Evolutionary conservation across 805 yeast genomes (phyloP), one percentile per base, ranked within the genome.

Genomic region (Blastobotrys robertii): DNA sequence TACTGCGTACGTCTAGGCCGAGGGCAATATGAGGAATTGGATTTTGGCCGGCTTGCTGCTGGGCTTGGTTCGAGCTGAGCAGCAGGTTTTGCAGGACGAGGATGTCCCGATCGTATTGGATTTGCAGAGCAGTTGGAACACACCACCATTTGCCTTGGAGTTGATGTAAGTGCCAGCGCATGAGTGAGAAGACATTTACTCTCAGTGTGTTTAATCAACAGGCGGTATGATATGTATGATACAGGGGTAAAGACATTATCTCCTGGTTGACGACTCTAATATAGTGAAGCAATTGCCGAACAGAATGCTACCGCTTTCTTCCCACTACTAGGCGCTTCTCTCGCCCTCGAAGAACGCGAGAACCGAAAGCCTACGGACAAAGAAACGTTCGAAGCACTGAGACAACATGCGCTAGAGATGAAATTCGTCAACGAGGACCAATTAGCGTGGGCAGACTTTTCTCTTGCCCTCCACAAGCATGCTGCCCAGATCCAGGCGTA

Each of bases 401-500:
- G 56, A 8, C 48, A 48, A 1, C 51, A 46, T 5, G 59, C 56
- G 0, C 32, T 39, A 1, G 38, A 42, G 8, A 30, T 41, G 28
- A 39, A 43, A 1, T 50, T 55, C 31, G 13, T 59, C 10, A 25
- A 38, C 37, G 45, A 46, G 19, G 37, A 35, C 6, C 42, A 46
- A 3, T 37, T 50, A 14, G 42, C 47, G 3, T 41, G 56, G 15
- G 58, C 71, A 7, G 65, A 73, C 46, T 62, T 74, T 30, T 62
- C 72, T 32, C 49, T 77, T 30, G 70, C 70, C 0, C 59, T 73
- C 42, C 71, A 77, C 37, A 60, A 69, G 28, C 58, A 69, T 43
- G 63, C 84, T 1, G 86, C 95, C 3, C 65, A 79, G 38, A 68
- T 86, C 25, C 75, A 77, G 53, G 65, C 87, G 1, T 84, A 84